These are phyloP conservation scores for Phylloporus arenicola DNA, from an alignment of 768 basidiomycete species.

Conservation along the genomic window DNA sequence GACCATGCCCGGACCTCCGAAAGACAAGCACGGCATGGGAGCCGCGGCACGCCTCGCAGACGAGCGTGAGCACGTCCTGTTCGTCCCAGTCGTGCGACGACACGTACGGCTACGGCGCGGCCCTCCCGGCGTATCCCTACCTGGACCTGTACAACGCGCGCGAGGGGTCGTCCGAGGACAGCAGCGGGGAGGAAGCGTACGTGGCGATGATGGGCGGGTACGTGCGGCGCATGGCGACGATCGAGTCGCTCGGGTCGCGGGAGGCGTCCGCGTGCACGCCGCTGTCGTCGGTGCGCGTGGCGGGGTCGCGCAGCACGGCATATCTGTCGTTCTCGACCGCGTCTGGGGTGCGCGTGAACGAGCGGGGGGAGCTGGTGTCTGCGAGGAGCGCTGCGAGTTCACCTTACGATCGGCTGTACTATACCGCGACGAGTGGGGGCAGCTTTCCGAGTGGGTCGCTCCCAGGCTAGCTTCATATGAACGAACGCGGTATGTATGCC, in stretches of 20 bases:
- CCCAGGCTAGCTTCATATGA: neutral
- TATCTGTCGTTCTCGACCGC: conserved; percentile 26
- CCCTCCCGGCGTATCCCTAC: conserved; percentile 26
- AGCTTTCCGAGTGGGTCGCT: conserved; percentile 6
- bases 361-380: conserved; percentile 24
- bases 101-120: conserved; percentile 27
- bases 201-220: conserved; percentile 58
- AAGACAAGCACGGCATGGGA: conserved; percentile 10
- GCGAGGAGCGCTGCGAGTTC: conserved; percentile 5
- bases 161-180: neutral
- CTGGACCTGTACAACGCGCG: conserved; percentile 28
- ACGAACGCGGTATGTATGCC: conserved; percentile 22
- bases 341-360: conserved; percentile 16
- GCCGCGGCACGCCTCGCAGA: conserved; percentile 6
- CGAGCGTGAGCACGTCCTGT: neutral
- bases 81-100: conserved; percentile 10
- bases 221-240: conserved; percentile 75
- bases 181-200: conserved; percentile 28
- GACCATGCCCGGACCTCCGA: conserved; percentile 1
- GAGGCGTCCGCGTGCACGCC: conserved; percentile 35
- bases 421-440: conserved; percentile 13
- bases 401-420: conserved; percentile 12
- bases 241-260: conserved; percentile 68
- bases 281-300: conserved; percentile 20
- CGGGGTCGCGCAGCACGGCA: conserved; percentile 18